Base-by-base conservation (phyloP, 176 grass and related monocot species). In the Miscanthus lutarioriparius region DNA sequence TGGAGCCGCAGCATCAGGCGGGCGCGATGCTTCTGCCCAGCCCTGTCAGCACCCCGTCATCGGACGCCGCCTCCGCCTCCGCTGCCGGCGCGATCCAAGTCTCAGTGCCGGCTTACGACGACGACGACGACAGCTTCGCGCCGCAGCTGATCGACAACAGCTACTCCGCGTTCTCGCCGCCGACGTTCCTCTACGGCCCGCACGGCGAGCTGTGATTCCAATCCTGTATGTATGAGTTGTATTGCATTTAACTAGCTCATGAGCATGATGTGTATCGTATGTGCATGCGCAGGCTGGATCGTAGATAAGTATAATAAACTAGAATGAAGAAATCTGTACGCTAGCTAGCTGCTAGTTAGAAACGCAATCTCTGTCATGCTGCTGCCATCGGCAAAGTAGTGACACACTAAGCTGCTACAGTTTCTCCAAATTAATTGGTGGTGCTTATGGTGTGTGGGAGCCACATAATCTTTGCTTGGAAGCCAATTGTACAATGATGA, bases 81-180 rank as follows among this genome's bases (percentile, higher is more conserved):
- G 79, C 82, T 78, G 70, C 37, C 9, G 68, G 15, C 64, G 36
- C 32, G 27, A 71, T 11, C 2, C 77, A 40, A 2, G 26, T 38
- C 56, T 37, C 68, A 25, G 22, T 39, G 51, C 48, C 39, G 51
- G 43, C 27, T 2, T 62, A 35, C n/a, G 8, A 64, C 44, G 59
- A 74, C 15, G 81, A 84, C 19, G 88, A 89, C 15, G 83, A 94
- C 56, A 64, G 77, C 74, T 86, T 85, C 79, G 63, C 76, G 32
- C 56, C 89, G 43, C 83, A 91, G 77, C 86, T 91, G 92, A 86
- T 94, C 75, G 89, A 94, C 73, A 94, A 94, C 56, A 87, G 80
- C 51, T 94, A 80, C 81, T 73, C 27, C 43, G 86, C 84, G 20
- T 91, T 94, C 86, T 94, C 92, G 79, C 92, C 92, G 87, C 79